These are phyloP conservation scores for Skeletonema marinoi DNA, from an alignment of 108 stramenopile genomes.

Conservation along the genomic window DNA sequence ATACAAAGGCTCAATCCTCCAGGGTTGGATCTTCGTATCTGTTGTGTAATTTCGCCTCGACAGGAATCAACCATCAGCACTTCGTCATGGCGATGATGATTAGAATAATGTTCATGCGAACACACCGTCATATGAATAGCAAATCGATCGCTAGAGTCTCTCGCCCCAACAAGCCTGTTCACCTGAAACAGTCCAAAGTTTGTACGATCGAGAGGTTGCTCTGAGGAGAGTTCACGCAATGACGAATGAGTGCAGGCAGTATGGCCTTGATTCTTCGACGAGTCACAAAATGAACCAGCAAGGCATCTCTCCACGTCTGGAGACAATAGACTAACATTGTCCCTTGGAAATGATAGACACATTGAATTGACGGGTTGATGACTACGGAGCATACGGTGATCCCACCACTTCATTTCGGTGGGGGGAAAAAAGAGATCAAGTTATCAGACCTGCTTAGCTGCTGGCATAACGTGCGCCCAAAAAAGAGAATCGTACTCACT, in stretches of 20 bases:
- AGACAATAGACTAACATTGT: neutral
- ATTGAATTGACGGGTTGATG: neutral
- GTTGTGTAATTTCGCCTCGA: neutral
- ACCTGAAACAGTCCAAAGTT: neutral
- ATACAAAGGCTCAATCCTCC: neutral
- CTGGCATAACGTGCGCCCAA: neutral
- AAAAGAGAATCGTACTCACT: neutral
- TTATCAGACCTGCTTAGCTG: too few species aligned
- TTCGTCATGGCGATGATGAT: neutral
- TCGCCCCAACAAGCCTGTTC: neutral
- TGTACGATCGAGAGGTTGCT: neutral
- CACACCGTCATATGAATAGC: neutral
- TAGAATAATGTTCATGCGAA: neutral
- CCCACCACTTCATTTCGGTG: neutral
- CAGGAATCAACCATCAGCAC: neutral
- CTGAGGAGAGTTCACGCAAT: neutral
- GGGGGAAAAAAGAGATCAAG: neutral
- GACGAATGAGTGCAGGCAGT: neutral
- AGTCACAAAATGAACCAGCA: neutral
- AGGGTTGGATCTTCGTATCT: neutral
- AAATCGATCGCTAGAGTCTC: neutral
- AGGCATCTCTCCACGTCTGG: neutral
- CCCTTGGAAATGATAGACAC: neutral
- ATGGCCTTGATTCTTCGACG: neutral
- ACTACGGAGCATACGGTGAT: constrained; percentile 1